These are phyloP conservation scores for Exophiala sideris DNA, from an alignment of 2,329 filamentous ascomycete species.

Conservation along the genomic window DNA sequence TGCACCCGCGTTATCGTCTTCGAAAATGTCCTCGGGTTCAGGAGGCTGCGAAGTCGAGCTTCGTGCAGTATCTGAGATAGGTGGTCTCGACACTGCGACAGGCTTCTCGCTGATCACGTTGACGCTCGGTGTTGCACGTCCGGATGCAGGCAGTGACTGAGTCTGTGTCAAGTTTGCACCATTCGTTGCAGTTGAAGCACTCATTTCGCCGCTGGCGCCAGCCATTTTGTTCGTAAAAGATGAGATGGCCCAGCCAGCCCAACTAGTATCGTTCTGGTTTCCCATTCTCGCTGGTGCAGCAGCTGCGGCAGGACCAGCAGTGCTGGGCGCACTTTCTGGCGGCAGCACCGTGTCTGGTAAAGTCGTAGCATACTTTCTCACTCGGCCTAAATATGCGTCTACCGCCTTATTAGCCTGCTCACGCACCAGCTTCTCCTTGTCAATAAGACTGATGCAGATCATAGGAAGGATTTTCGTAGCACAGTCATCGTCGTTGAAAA, in stretches of 20 bases:
- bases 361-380: constrained; percentile 70
- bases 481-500: constrained; percentile 86
- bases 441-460: constrained; percentile 78
- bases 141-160: constrained; percentile 48
- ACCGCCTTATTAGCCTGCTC: constrained; percentile 89
- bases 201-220: constrained; percentile 79
- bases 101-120: constrained; percentile 13
- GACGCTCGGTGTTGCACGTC: constrained; percentile 32
- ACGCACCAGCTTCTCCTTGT: constrained; percentile 91
- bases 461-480: constrained; percentile 78
- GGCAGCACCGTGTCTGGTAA: constrained; percentile 81
- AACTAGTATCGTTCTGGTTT: constrained; percentile 70
- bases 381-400: constrained; percentile 77
- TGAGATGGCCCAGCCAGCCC: constrained; percentile 97
- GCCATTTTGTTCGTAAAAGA: constrained; percentile 95
- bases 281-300: constrained; percentile 61
- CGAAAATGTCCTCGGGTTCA: constrained; percentile 49
- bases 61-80: constrained; percentile 7
- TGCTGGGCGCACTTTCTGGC: constrained; percentile 54
- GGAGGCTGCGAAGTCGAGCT: constrained; percentile 20
- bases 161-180: constrained; percentile 35
- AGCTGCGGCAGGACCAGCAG: constrained; percentile 43
- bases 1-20: constrained; percentile 64
- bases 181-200: constrained; percentile 51
- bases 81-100: constrained; percentile 1